A percentile compares a stretch with the other conserved stretches of the same genome.
phyloP scores from a whole-genome alignment of 2,329 filamentous ascomycete genomes.

The Zymoseptoria brevis region DNA sequence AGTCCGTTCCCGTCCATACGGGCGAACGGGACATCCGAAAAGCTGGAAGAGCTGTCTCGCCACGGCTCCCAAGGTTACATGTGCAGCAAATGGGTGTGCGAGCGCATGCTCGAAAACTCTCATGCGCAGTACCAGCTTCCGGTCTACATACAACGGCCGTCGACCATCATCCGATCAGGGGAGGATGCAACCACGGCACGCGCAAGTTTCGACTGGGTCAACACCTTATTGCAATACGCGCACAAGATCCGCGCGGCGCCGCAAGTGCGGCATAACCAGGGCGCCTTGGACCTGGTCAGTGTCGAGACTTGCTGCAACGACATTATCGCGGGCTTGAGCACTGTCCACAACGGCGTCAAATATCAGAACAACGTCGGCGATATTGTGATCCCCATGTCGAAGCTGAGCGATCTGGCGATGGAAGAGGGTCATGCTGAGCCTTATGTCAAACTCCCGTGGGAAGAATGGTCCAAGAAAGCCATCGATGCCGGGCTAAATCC shows the following conservation, averaged over 20 bases:
- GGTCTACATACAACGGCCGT: constrained; percentile 1
- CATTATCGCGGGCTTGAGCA: not conserved
- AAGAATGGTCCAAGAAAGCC: not conserved
- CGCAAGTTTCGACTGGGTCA: not conserved
- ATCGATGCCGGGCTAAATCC: not conserved
- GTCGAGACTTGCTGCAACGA: not conserved
- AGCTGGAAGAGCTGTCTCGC: not conserved
- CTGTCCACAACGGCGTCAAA: not conserved
- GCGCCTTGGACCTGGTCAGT: not conserved
- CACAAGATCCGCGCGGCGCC: not conserved
- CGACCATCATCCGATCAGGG: not conserved
- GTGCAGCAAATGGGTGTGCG: constrained; percentile 4
- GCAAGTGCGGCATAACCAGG: not conserved
- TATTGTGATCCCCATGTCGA: not conserved
- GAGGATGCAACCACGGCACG: not conserved
- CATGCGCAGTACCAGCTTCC: not conserved
- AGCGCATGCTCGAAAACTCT: constrained; percentile 1
- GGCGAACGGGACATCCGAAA: not conserved
- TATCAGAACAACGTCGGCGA: not conserved
- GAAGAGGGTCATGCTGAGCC: not conserved
- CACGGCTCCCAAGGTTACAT: not conserved
- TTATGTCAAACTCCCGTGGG: not conserved
- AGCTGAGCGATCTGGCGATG: not conserved
- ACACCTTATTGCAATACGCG: not conserved
- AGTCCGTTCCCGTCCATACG: not conserved